phyloP scores from a whole-genome alignment of 2,329 filamentous ascomycete species.

The Biscogniauxia sp. region DNA sequence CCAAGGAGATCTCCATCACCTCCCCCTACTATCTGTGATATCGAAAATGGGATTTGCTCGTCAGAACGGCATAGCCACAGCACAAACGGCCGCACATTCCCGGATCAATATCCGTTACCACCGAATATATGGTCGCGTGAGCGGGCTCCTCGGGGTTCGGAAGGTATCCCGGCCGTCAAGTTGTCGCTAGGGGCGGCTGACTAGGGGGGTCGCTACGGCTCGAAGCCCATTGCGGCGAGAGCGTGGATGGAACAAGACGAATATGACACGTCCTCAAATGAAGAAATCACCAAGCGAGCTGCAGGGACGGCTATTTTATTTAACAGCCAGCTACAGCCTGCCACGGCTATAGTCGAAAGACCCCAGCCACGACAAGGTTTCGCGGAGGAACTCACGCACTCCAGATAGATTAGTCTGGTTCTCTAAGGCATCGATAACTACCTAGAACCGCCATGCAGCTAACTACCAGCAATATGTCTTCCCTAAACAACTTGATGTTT shows the following conservation, averaged over 20 bases:
- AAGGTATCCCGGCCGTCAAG: background rate
- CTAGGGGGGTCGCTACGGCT: background rate
- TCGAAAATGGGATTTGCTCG: background rate
- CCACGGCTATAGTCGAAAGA: background rate
- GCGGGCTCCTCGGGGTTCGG: background rate
- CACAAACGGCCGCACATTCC: background rate
- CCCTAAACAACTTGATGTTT: background rate
- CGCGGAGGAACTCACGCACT: background rate
- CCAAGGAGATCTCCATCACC: background rate
- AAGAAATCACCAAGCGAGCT: background rate
- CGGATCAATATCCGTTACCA: background rate
- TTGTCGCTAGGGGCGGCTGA: background rate
- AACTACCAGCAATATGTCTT: background rate
- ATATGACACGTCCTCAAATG: background rate
- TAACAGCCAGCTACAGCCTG: background rate
- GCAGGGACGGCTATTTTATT: background rate
- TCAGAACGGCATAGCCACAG: background rate
- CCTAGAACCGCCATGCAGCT: background rate
- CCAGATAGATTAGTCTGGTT: background rate
- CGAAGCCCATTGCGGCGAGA: background rate
- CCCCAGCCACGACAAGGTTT: background rate
- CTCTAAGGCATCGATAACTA: background rate
- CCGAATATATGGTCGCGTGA: background rate
- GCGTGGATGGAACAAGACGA: background rate
- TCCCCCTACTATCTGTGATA: background rate